phyloP scores from a whole-genome alignment of 257 asterid genomes.

The Jaltomata sinuosa region DNA sequence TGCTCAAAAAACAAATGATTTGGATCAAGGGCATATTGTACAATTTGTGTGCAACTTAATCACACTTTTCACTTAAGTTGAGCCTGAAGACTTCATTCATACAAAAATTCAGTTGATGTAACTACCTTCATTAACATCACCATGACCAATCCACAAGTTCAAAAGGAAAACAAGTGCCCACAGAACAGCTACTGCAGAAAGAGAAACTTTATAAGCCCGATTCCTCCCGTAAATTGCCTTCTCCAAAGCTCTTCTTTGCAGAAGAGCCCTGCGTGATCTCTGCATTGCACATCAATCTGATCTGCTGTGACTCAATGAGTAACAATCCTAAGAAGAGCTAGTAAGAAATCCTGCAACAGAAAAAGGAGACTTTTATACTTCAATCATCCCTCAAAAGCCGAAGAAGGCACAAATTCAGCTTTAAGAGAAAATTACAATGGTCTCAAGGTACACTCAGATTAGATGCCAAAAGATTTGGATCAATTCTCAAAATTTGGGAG shows the following conservation, averaged over 20 bases:
- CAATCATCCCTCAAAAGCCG: background rate
- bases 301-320: conserved; percentile 19
- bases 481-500: background rate
- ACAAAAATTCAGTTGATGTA: background rate
- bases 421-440: background rate
- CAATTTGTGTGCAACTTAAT: background rate
- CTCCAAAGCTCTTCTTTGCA: conserved; percentile 73
- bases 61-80: background rate
- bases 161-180: conserved; percentile 79
- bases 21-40: background rate
- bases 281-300: conserved; percentile 83
- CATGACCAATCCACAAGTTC: conserved; percentile 66
- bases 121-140: conserved; percentile 70
- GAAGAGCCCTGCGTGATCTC: conserved; percentile 93
- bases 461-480: background rate
- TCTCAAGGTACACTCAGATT: background rate
- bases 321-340: background rate
- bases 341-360: conserved; percentile 6
- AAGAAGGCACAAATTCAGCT: background rate
- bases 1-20: background rate
- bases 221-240: conserved; percentile 37
- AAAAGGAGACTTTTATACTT: background rate
- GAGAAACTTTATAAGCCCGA: conserved; percentile 55
- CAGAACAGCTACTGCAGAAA: conserved; percentile 45
- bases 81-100: background rate